Base-by-base conservation (phyloP, 2,329 filamentous ascomycete species). In the Geoglossum cookeanum region DNA sequence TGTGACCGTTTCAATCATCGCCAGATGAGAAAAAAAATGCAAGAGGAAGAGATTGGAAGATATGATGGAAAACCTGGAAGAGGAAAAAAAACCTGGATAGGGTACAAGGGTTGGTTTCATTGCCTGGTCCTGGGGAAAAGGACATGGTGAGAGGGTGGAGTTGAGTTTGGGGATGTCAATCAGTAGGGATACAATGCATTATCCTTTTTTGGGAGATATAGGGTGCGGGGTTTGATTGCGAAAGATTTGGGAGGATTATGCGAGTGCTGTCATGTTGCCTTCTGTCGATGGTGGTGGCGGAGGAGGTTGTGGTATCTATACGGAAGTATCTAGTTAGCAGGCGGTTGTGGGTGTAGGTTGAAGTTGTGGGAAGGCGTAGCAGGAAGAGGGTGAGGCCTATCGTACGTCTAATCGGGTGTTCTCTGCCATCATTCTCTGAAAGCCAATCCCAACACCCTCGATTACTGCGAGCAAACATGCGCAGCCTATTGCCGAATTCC, bases 401-500 rank as follows among this genome's bases (percentile, higher is more conserved):
- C 74, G 64, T 65, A 84, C 81, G 73, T 95, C 88, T 64, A 94
- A 74, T 73, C 84, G 84, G 62, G 88, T 94, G 69, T 84, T 85
- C 61, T 89, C 86, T 39, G 90, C 87, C 79, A 95, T 86, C 84
- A 95, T 89, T 70, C 90, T 84, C 71, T 89, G 85, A 74, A 96
- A 91, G 7, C 87, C 90, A 67, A 98, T 97, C 65, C 91, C 91
- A 57, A 97, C 92, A 65, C 92, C 91, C 72, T 98, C 91, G 62
- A 98, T 97, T 62, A 98, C 91, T 55, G 87, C 92, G 51, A 98
- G 77, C 66, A 98, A 79, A 62, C 95, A 86, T 30, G 88, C 92
- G 70, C 92, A 97, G 64, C 91, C 92, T 66, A 98, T 97, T 61
- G 92, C 92, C 60, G 88, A 90, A 72, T 97, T 97, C 65, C 92